A percentile compares a stretch with the other conserved stretches of the same genome.
Conservation (phyloP, 73 alveolate genomes). For the Diophrys sp. region DNA sequence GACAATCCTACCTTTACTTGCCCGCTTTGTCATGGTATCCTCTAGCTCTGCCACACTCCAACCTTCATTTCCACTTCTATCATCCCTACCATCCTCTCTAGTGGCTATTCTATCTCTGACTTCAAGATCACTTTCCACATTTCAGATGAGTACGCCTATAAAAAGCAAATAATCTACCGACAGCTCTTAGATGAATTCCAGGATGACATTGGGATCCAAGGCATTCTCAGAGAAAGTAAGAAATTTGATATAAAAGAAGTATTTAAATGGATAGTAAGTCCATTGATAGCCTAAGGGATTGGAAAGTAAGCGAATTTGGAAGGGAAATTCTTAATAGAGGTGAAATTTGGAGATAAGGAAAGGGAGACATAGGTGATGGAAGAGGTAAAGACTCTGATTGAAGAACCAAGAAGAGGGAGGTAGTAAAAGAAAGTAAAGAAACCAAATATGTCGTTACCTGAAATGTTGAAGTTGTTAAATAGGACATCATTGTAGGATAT, state of each 20-base stretch:
- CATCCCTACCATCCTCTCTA: too few relatives aligned
- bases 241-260: constrained; percentile 51
- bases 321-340: constrained; percentile 32
- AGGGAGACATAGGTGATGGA: not conserved
- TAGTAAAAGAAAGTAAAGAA: not conserved
- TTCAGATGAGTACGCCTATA: constrained; percentile 11
- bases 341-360: constrained; percentile 2
- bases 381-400: not conserved
- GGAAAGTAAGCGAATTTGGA: constrained; percentile 44
- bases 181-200: constrained; percentile 27
- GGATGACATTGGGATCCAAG: not conserved
- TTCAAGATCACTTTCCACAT: constrained; percentile 37
- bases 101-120: constrained; percentile 26
- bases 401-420: not conserved
- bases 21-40: too few relatives aligned
- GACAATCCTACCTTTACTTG: too few relatives aligned
- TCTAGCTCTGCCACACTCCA: too few relatives aligned
- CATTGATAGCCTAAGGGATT: constrained; percentile 18
- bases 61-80: too few relatives aligned
- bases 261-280: constrained; percentile 56
- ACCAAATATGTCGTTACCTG: not conserved
- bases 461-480: not conserved
- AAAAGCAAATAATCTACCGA: not conserved
- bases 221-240: constrained; percentile 4
- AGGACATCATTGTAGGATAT: not conserved